phyloP scores from a whole-genome alignment of 192 early-diverging fungal genomes.

The Backusella sp. region DNA sequence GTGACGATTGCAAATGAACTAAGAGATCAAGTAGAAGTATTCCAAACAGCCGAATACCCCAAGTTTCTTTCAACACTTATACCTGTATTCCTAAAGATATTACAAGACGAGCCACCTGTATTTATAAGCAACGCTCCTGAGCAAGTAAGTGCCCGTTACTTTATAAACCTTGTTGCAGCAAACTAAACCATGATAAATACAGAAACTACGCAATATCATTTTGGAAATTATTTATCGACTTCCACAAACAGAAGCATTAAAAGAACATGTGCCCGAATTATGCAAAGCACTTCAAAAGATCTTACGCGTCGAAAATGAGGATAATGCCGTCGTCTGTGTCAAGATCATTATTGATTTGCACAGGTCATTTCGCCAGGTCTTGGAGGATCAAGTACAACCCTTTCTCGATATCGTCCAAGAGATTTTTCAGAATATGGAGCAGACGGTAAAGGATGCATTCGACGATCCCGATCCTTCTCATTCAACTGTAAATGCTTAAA shows the following conservation, averaged over 20 bases:
- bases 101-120: slow-evolving; percentile 69
- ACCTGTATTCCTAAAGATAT: slow-evolving; percentile 79
- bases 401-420: slow-evolving; percentile 92
- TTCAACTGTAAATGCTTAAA: slow-evolving; percentile 23
- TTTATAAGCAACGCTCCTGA: slow-evolving; percentile 73
- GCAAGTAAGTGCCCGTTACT: slow-evolving; percentile 50
- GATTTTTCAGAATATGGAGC: slow-evolving; percentile 93
- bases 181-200: background rate
- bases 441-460: slow-evolving; percentile 77
- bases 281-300: slow-evolving; percentile 73
- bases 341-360: slow-evolving; percentile 97
- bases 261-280: slow-evolving; percentile 72
- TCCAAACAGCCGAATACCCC: slow-evolving; percentile 83
- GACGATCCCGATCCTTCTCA: slow-evolving; percentile 64
- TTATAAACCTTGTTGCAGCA: background rate
- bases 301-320: slow-evolving; percentile 93
- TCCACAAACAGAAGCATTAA: slow-evolving; percentile 84
- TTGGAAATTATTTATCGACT: slow-evolving; percentile 93
- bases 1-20: slow-evolving; percentile 82
- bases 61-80: slow-evolving; percentile 75
- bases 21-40: slow-evolving; percentile 87
- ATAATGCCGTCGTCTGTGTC: slow-evolving; percentile 89
- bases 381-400: slow-evolving; percentile 86
- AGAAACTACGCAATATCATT: slow-evolving; percentile 88
- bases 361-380: slow-evolving; percentile 73